Percentiles rank a stretch among this genome's conserved stretches.
Evolutionary conservation across 805 yeast genomes (phyloP).

Genomic region (Diddensiella transvaalensis): DNA sequence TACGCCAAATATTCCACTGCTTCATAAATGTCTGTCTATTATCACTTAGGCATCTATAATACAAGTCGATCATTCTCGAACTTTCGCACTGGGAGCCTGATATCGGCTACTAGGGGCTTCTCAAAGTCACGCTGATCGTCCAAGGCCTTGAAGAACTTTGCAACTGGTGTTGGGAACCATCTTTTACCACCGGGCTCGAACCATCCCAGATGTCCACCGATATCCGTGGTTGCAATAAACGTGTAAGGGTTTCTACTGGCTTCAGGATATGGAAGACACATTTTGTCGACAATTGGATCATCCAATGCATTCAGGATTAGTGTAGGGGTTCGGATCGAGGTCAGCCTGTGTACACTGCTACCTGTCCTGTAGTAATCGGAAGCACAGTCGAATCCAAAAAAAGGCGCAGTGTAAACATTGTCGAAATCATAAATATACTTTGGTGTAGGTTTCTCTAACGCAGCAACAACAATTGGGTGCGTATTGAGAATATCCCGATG

Average conservation of each 20-base stretch:
- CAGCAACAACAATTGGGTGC: constrained; percentile 29
- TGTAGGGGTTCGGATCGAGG: constrained; percentile 57
- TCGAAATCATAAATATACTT: constrained; percentile 55
- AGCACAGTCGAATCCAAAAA: constrained; percentile 63
- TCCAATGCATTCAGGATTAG: constrained; percentile 62
- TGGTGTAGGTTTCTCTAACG: constrained; percentile 24
- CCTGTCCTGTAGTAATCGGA: constrained; percentile 63
- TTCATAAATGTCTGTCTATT: too few relatives aligned
- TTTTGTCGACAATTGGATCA: constrained; percentile 67
- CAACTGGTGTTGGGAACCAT: constrained; percentile 60
- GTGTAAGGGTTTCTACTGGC: constrained; percentile 56
- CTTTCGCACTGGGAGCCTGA: constrained; percentile 16
- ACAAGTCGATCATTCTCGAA: constrained; percentile 21
- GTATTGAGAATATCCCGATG: constrained; percentile 41
- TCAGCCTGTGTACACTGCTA: constrained; percentile 52
- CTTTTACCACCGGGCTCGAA: constrained; percentile 55
- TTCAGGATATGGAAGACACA: constrained; percentile 50
- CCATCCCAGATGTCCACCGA: constrained; percentile 87
- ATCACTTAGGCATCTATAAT: too few relatives aligned
- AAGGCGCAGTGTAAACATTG: constrained; percentile 56
- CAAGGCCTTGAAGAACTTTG: constrained; percentile 40
- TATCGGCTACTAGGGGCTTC: constrained; percentile 11
- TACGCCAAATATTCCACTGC: too few relatives aligned
- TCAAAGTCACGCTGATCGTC: constrained; percentile 30
- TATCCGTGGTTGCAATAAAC: constrained; percentile 52